phyloP scores from a whole-genome alignment of 73 alveolate species.

The Diophrys appendiculata region DNA sequence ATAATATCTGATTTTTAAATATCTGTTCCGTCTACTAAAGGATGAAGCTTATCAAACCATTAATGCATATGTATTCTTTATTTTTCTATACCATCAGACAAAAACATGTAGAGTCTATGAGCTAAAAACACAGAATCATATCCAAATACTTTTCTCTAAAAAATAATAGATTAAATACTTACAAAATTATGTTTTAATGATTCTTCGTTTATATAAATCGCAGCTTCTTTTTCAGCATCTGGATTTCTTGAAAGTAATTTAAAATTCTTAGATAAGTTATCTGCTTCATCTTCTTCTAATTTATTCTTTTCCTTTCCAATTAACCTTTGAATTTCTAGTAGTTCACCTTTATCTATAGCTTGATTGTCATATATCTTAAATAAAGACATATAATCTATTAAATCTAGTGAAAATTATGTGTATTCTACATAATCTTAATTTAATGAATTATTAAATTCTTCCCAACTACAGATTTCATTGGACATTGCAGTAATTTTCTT shows the following conservation, averaged over 20 bases:
- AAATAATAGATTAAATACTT: neutral
- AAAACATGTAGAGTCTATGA: neutral
- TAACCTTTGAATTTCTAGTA: neutral
- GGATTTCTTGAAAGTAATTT: neutral
- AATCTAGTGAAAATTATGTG: neutral
- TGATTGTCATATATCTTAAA: neutral
- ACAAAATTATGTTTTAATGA: slow-evolving; percentile 1
- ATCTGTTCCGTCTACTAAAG: slow-evolving; percentile 6
- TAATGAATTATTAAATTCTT: neutral
- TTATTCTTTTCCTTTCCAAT: neutral
- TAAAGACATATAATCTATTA: neutral
- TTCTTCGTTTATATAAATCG: neutral
- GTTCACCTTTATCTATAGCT: neutral
- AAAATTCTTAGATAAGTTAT: neutral
- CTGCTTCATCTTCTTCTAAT: neutral
- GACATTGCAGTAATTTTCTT: neutral
- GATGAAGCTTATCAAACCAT: neutral
- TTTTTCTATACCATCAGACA: slow-evolving; percentile 8
- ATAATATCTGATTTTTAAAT: neutral
- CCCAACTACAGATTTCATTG: neutral
- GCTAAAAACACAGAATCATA: neutral
- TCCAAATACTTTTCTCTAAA: neutral
- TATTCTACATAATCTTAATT: neutral
- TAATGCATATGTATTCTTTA: neutral
- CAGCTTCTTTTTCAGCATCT: neutral